These are phyloP conservation scores for Vicia faba DNA, from an alignment of 306 rosid species.

Conservation along the genomic window DNA sequence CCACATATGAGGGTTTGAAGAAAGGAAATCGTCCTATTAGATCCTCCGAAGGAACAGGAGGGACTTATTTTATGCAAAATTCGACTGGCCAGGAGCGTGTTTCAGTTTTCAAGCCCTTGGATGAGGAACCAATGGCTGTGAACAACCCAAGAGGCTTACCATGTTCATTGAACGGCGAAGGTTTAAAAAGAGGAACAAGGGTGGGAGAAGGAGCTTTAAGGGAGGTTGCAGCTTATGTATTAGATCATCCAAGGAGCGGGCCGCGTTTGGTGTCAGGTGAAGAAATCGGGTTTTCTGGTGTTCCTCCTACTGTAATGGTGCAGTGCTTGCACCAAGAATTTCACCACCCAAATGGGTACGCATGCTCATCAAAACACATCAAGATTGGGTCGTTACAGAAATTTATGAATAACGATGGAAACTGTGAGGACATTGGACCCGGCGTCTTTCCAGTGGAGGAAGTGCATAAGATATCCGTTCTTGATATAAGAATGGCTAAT, in stretches of 20 bases:
- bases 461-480: slow-evolving; percentile 76
- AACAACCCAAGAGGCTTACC: slow-evolving; percentile 85
- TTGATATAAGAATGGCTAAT: slow-evolving; percentile 86
- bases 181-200: slow-evolving; percentile 54
- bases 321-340: slow-evolving; percentile 49
- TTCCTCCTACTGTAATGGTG: slow-evolving; percentile 56
- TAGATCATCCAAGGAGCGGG: slow-evolving; percentile 56
- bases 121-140: slow-evolving; percentile 92
- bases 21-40: slow-evolving; percentile 48
- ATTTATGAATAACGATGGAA: slow-evolving; percentile 65
- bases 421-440: slow-evolving; percentile 81
- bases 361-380: slow-evolving; percentile 46
- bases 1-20: slow-evolving; percentile 52
- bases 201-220: slow-evolving; percentile 59
- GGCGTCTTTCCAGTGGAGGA: slow-evolving; percentile 60
- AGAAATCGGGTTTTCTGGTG: slow-evolving; percentile 52
- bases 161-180: slow-evolving; percentile 65
- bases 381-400: slow-evolving; percentile 79
- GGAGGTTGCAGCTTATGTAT: slow-evolving; percentile 54
- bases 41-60: slow-evolving; percentile 68
- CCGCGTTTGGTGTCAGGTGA: slow-evolving; percentile 44
- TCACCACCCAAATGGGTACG: slow-evolving; percentile 55
- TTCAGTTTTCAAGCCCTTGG: slow-evolving; percentile 86
- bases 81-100: slow-evolving; percentile 56
- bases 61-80: slow-evolving; percentile 79